Conservation (phyloP, 257 asterid genomes). For the Prunella vulgaris region DNA sequence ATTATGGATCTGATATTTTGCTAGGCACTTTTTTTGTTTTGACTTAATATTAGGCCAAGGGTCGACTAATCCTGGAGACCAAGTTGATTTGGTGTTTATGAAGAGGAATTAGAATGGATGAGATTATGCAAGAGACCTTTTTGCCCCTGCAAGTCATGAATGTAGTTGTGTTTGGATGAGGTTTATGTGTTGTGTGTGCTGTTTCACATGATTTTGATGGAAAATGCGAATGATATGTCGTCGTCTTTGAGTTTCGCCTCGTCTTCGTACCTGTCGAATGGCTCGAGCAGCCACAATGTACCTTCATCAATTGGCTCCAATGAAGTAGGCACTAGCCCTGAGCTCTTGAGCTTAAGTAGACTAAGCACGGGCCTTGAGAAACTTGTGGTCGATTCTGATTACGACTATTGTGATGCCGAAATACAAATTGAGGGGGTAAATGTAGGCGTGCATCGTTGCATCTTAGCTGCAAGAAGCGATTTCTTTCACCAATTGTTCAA, state of each 20-base stretch:
- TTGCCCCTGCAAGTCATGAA: not conserved
- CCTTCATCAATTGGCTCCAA: conserved; percentile 20
- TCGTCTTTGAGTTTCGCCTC: conserved; percentile 59
- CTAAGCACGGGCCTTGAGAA: conserved; percentile 61
- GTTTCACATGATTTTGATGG: conserved; percentile 35
- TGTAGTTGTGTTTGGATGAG: not conserved
- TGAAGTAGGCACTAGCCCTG: conserved; percentile 45
- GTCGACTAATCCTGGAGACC: too few relatives aligned
- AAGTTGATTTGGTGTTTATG: conserved; percentile 7
- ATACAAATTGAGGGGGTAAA: conserved; percentile 58
- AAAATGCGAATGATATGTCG: conserved; percentile 49
- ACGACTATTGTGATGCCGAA: conserved; percentile 68
- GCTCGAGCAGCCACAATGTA: conserved; percentile 32
- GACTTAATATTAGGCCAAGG: too few relatives aligned
- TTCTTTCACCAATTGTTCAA: conserved; percentile 49
- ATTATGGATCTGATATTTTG: not conserved
- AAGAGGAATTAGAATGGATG: not conserved
- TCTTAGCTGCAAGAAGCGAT: conserved; percentile 68
- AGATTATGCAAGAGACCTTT: not conserved
- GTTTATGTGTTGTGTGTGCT: too few relatives aligned
- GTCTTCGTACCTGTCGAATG: conserved; percentile 56
- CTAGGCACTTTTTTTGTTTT: not conserved
- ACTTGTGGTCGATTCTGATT: conserved; percentile 46
- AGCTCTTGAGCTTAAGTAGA: conserved; percentile 47
- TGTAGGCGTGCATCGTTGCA: conserved; percentile 72